Evolutionary conservation across 805 yeast genomes (phyloP).

Genomic region (Ogataea nakhonphanomensis): DNA sequence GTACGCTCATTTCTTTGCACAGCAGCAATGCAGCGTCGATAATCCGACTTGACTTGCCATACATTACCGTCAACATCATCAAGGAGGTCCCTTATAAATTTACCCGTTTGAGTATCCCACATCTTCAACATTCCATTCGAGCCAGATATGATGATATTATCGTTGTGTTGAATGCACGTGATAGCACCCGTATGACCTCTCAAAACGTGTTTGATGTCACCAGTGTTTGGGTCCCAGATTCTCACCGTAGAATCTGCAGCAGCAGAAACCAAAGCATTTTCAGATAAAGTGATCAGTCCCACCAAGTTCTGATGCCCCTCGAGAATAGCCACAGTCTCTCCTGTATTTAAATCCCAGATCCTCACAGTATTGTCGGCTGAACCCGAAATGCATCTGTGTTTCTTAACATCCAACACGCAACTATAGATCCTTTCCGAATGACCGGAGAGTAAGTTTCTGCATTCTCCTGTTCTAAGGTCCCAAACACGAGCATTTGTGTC

Average conservation of each 20-base stretch:
- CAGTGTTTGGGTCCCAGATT: conserved; percentile 87
- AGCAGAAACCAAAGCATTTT: conserved; percentile 79
- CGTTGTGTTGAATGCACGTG: conserved; percentile 90
- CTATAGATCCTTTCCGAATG: conserved; percentile 87
- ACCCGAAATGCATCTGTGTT: conserved; percentile 84
- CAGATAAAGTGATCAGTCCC: conserved; percentile 76
- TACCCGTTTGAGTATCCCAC: conserved; percentile 82
- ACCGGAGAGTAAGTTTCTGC: conserved; percentile 72
- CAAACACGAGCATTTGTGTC: conserved; percentile 89
- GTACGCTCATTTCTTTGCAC: conserved; percentile 69
- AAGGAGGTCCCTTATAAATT: conserved; percentile 67
- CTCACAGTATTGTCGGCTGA: conserved; percentile 85
- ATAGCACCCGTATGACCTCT: conserved; percentile 86
- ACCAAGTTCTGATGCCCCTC: conserved; percentile 90
- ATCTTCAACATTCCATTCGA: conserved; percentile 82
- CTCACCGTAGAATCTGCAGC: conserved; percentile 93
- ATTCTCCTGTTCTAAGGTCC: conserved; percentile 74
- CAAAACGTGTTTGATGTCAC: conserved; percentile 60
- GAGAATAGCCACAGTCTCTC: conserved; percentile 62
- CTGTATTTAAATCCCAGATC: conserved; percentile 85
- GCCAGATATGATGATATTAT: conserved; percentile 81
- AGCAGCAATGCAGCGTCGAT: conserved; percentile 84
- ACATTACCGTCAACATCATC: conserved; percentile 77
- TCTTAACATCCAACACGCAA: conserved; percentile 73
- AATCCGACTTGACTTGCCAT: conserved; percentile 92